Percentiles rank a stretch among this genome's conserved stretches.
phyloP scores from a whole-genome alignment of 2,329 filamentous ascomycete genomes.

The Colletotrichum plurivorum region DNA sequence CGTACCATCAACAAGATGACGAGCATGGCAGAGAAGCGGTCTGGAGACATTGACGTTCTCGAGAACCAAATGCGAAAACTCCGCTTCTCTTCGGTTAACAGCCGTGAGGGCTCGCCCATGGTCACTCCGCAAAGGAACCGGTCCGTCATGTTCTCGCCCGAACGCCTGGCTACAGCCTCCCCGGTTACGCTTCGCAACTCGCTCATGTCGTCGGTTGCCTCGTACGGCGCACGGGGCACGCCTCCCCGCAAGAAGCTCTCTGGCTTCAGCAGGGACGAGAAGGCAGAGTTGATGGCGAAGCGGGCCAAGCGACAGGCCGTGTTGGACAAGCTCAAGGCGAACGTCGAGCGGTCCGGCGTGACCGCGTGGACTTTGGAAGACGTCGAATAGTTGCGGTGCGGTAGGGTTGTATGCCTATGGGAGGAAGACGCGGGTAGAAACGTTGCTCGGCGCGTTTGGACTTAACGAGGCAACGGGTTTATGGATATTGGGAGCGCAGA shows the following conservation, averaged over 20 bases:
- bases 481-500: slow-evolving; percentile 31
- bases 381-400: slow-evolving; percentile 53
- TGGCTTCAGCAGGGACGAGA: slow-evolving; percentile 72
- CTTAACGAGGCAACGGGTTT: slow-evolving; percentile 28
- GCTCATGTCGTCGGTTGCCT: slow-evolving; percentile 58
- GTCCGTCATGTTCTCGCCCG: slow-evolving; percentile 58
- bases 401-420: not conserved
- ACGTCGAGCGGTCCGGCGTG: slow-evolving; percentile 64
- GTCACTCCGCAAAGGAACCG: slow-evolving; percentile 54
- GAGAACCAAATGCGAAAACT: slow-evolving; percentile 88
- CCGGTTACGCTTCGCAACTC: slow-evolving; percentile 59
- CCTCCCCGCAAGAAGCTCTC: slow-evolving; percentile 73
- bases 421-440: not conserved
- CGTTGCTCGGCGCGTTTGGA: slow-evolving; percentile 9
- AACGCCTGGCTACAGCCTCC: slow-evolving; percentile 54
- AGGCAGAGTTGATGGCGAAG: slow-evolving; percentile 68
- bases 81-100: slow-evolving; percentile 61
- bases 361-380: slow-evolving; percentile 66
- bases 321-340: slow-evolving; percentile 64
- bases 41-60: slow-evolving; percentile 89
- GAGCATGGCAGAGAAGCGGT: slow-evolving; percentile 90
- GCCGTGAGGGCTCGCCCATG: slow-evolving; percentile 60
- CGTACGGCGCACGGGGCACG: slow-evolving; percentile 54
- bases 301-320: slow-evolving; percentile 67
- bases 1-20: slow-evolving; percentile 96